Percentiles rank a stretch among this genome's conserved stretches.
phyloP scores from a whole-genome alignment of 257 asterid genomes.

The Fraxinus cuspidata region DNA sequence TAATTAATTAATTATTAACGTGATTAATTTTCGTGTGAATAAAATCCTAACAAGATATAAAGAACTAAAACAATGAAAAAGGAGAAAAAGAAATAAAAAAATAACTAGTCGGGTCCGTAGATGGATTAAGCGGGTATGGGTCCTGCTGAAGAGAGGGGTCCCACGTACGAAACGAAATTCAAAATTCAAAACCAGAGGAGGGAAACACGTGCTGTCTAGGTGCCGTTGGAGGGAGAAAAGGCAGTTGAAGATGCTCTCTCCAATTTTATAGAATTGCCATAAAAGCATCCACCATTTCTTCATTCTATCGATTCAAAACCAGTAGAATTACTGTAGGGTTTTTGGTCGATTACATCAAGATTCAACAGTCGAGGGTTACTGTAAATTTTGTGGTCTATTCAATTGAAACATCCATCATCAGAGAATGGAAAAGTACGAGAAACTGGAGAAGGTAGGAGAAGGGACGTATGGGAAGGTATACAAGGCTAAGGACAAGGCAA shows the following conservation, averaged over 20 bases:
- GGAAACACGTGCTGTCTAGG: neutral
- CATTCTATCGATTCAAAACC: neutral
- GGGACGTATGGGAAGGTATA: conserved; percentile 97
- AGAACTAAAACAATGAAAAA: too few species aligned
- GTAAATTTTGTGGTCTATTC: neutral
- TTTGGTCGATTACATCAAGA: neutral
- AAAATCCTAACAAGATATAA: too few species aligned
- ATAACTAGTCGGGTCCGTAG: too few species aligned
- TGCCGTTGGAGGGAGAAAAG: neutral
- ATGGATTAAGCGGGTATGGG: neutral
- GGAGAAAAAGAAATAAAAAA: too few species aligned
- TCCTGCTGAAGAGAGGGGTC: neutral
- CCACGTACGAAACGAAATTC: neutral
- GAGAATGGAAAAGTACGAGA: conserved; percentile 73
- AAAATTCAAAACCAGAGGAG: neutral
- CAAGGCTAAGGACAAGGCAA: conserved; percentile 87
- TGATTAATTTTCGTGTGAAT: too few species aligned
- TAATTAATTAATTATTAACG: too few species aligned
- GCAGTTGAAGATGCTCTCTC: neutral
- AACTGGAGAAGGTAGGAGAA: conserved; percentile 94
- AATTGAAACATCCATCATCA: neutral
- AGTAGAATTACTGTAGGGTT: neutral
- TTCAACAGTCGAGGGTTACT: neutral
- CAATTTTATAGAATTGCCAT: neutral
- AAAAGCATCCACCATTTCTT: neutral